These are phyloP conservation scores for Arthrobotrys pseudoclavata DNA, from an alignment of 2,329 filamentous ascomycete genomes.

Conservation along the genomic window DNA sequence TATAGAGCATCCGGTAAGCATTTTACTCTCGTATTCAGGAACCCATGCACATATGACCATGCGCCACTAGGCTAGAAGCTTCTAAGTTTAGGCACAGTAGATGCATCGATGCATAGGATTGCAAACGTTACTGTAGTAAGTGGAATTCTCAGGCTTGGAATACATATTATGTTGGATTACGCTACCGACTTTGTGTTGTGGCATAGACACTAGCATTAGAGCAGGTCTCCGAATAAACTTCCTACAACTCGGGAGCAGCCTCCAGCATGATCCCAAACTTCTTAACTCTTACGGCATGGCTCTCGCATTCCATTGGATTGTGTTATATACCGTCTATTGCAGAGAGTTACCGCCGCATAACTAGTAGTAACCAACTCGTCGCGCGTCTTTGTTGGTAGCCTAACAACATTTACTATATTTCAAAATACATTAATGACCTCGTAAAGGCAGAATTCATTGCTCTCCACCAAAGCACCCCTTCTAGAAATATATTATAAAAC, in stretches of 20 bases:
- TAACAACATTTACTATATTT: background rate
- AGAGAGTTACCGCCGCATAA: no score
- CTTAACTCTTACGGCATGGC: no score
- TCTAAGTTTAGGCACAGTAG: background rate
- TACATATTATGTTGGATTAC: background rate
- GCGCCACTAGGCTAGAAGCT: background rate
- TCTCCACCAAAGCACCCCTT: background rate
- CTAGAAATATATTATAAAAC: constrained; percentile 5
- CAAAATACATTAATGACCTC: background rate
- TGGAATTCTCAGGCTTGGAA: background rate
- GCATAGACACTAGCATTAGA: background rate
- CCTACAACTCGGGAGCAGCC: no score
- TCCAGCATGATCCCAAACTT: no score
- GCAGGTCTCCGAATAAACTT: background rate
- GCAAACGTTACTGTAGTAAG: no score
- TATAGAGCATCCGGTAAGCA: background rate
- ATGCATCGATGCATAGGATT: background rate
- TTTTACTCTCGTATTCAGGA: background rate
- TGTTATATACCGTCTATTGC: no score
- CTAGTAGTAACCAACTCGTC: no score
- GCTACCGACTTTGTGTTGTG: background rate
- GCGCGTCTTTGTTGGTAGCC: background rate
- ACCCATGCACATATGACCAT: background rate
- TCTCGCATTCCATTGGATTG: no score
- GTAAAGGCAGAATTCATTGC: background rate